phyloP scores from a whole-genome alignment of 2,329 filamentous ascomycete genomes.

The Drechslerella coelobrocha region DNA sequence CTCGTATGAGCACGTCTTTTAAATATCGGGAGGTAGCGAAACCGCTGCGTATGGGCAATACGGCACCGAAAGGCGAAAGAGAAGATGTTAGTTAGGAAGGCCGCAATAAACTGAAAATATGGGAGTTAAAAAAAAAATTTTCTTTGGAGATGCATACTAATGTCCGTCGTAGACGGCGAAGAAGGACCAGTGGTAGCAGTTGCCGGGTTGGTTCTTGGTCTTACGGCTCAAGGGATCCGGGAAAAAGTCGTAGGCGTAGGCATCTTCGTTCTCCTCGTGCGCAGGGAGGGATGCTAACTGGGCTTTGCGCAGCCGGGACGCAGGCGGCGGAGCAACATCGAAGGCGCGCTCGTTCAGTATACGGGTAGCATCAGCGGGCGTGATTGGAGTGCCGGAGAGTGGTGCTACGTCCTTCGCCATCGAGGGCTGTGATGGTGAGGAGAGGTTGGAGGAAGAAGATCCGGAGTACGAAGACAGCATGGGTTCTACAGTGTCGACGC shows the following conservation, averaged over 20 bases:
- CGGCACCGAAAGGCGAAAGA: constrained; percentile 2
- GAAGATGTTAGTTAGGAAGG: not conserved
- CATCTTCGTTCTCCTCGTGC: constrained; percentile 44
- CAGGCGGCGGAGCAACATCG: constrained; percentile 10
- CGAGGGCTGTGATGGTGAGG: not conserved
- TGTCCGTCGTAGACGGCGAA: constrained; percentile 47
- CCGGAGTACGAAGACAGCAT: not conserved
- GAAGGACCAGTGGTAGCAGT: constrained; percentile 24
- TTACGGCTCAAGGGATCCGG: constrained; percentile 12
- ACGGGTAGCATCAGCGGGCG: constrained; percentile 21
- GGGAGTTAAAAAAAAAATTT: not conserved
- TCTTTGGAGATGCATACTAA: constrained; percentile 20
- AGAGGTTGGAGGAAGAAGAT: not conserved
- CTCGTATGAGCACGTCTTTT: constrained; percentile 24
- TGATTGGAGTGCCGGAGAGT: constrained; percentile 10
- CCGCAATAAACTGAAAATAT: not conserved
- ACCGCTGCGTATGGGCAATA: constrained; percentile 20
- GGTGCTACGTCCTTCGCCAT: not conserved
- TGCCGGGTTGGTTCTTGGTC: not conserved
- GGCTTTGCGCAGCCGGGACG: constrained; percentile 20
- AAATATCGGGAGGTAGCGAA: constrained; percentile 32
- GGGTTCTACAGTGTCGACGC: not conserved
- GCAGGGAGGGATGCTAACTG: constrained; percentile 40
- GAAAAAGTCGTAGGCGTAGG: constrained; percentile 31
- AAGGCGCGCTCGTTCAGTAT: constrained; percentile 37